Evolutionary conservation across 768 basidiomycete genomes (phyloP).

Genomic region (Cyathus striatus): DNA sequence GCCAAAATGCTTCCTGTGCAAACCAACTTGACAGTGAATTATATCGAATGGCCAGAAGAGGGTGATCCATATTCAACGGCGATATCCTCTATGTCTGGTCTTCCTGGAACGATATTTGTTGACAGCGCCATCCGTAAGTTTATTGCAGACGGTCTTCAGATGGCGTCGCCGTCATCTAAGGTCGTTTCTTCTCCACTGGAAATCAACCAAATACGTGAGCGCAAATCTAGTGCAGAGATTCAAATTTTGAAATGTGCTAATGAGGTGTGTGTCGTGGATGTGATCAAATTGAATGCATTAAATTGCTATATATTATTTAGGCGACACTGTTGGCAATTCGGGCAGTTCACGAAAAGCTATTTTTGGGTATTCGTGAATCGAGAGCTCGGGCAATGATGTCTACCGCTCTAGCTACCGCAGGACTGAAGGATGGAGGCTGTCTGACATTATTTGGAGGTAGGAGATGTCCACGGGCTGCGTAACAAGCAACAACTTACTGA

Average conservation of each 20-base stretch:
- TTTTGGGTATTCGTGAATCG: constrained; percentile 74
- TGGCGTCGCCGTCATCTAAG: constrained; percentile 26
- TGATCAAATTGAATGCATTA: not conserved
- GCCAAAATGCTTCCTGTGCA: constrained; percentile 59
- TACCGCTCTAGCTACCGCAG: constrained; percentile 49
- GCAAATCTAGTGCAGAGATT: constrained; percentile 69
- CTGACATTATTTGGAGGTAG: constrained; percentile 82
- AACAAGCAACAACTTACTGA: no score
- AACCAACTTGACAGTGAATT: constrained; percentile 30
- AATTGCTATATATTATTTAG: constrained; percentile 29
- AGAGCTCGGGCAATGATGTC: constrained; percentile 56
- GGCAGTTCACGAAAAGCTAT: constrained; percentile 52
- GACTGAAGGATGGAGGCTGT: constrained; percentile 52
- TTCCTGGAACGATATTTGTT: constrained; percentile 42
- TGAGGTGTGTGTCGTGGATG: constrained; percentile 42
- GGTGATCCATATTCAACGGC: constrained; percentile 59
- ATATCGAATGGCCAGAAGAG: constrained; percentile 63
- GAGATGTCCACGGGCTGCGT: no score
- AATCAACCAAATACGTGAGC: constrained; percentile 62
- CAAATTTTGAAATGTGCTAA: constrained; percentile 73
- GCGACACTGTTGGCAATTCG: constrained; percentile 76
- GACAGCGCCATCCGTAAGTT: constrained; percentile 60
- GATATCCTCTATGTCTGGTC: constrained; percentile 18
- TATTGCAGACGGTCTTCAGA: constrained; percentile 56
- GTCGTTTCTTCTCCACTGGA: constrained; percentile 48